Base-by-base conservation (phyloP, 768 basidiomycete genomes). In the Coprinopsis cinerea region DNA sequence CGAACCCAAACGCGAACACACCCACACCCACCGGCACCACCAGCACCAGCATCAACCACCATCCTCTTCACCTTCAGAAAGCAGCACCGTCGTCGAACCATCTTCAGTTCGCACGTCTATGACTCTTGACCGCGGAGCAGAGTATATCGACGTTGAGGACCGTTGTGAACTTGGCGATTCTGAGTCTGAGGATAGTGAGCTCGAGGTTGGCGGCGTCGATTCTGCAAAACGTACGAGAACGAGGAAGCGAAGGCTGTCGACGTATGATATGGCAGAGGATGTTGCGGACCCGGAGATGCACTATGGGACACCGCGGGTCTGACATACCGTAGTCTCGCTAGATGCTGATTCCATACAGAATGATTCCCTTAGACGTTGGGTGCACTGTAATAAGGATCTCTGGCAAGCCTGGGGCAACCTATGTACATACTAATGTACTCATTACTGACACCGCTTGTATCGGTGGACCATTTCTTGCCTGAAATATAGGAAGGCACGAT, bases 61-160 rank as follows among this genome's bases (percentile, higher is more conserved):
- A n/a, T n/a, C n/a, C n/a, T n/a, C 39, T 28, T 52, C 55, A 4
- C 40, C 54, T 28, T 47, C 56, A 4, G 47, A 48, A n/a, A 27
- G 22, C 36, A 25, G 18, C 5, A 44, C 24, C 3, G 26, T 25
- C 11, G 14, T 28, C 22, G 18, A 13, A 9, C 18, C 42, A 6
- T 43, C 42, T 7, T 43, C 20, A 4, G 9, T 9, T 7, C 18
- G 37, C 18, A 20, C 42, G 23, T 43, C 24, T 20, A 13, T 26
- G 42, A 23, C 11, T 23, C 10, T 25, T 10, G 6, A 9, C 42
- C 9, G 18, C 20, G 9, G 11, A 23, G 4, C 24, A 43, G 24
- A 40, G 18, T 40, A 10, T 26, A 43, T 5, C 42, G 24, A 10
- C 23, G 41, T 22, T 18, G 41, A 25, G 9, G 25, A 43, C 11